These are phyloP conservation scores for Didymella arachidicola DNA, from an alignment of 2,329 filamentous ascomycete genomes.

Conservation along the genomic window DNA sequence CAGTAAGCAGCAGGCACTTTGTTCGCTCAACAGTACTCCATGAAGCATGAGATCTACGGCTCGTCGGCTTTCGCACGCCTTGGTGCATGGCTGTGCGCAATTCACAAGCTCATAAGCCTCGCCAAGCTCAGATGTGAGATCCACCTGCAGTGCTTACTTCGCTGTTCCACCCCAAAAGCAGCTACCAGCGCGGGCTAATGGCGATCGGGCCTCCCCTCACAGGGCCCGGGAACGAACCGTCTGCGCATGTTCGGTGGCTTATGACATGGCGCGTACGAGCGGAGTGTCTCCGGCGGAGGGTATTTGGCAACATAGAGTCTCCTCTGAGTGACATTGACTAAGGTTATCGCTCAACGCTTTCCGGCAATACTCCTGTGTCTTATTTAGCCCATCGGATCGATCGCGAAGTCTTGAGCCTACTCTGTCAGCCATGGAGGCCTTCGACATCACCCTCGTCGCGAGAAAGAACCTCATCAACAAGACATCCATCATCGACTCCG, in stretches of 20 bases:
- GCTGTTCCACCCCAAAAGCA: constrained; percentile 1
- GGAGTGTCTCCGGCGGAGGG: constrained; percentile 5
- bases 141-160: constrained; percentile 14
- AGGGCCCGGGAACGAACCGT: neutral
- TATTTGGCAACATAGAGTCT: constrained; percentile 9
- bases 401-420: neutral
- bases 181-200: constrained; percentile 2
- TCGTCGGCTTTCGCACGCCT: neutral
- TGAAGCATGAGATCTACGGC: constrained; percentile 3
- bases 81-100: constrained; percentile 7
- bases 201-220: neutral
- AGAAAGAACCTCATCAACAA: constrained; percentile 8
- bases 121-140: constrained; percentile 4
- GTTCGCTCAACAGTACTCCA: neutral
- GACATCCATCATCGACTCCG: constrained; percentile 12
- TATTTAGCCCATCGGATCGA: neutral
- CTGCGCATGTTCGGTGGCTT: constrained; percentile 6
- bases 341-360: constrained; percentile 2
- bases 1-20: neutral
- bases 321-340: neutral
- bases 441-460: constrained; percentile 1
- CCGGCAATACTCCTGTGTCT: neutral
- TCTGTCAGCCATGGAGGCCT: neutral
- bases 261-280: constrained; percentile 7
- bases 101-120: constrained; percentile 14